Conservation (phyloP, 176 grass and related monocot species). For the Tuctoria greenei region DNA sequence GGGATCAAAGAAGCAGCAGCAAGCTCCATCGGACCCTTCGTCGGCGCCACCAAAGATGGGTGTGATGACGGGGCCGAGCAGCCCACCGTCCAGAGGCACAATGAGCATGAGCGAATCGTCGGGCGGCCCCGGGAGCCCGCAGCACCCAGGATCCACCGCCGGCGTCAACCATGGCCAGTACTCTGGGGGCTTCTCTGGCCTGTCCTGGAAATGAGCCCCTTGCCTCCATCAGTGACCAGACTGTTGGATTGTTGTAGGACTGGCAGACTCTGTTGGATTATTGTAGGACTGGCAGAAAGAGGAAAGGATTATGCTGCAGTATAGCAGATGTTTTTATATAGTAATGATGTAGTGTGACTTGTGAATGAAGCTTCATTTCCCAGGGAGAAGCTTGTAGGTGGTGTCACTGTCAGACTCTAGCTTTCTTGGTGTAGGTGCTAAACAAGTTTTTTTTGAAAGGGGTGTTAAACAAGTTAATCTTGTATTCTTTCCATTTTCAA, state of each 20-base stretch:
- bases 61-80: conserved; percentile 24
- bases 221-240: conserved; percentile 7
- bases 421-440: conserved; percentile 11
- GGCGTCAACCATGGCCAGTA: conserved; percentile 56
- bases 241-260: conserved; percentile 16
- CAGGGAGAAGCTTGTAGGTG: conserved; percentile 21
- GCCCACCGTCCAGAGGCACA: conserved; percentile 68
- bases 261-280: conserved; percentile 5
- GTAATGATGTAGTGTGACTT: background rate
- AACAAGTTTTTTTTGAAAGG: no score
- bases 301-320: background rate
- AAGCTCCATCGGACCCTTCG: conserved; percentile 35
- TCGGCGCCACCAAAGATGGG: conserved; percentile 40
- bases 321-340: background rate
- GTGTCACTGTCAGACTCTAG: conserved; percentile 8
- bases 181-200: conserved; percentile 48
- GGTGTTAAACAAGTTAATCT: background rate
- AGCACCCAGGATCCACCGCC: conserved; percentile 46
- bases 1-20: conserved; percentile 39
- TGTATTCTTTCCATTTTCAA: no score
- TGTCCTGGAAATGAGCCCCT: conserved; percentile 79
- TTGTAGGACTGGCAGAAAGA: background rate
- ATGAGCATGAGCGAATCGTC: conserved; percentile 74
- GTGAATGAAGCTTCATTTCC: background rate
- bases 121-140: conserved; percentile 60